Conservation (phyloP, 768 basidiomycete genomes). For the Suillus americanus region DNA sequence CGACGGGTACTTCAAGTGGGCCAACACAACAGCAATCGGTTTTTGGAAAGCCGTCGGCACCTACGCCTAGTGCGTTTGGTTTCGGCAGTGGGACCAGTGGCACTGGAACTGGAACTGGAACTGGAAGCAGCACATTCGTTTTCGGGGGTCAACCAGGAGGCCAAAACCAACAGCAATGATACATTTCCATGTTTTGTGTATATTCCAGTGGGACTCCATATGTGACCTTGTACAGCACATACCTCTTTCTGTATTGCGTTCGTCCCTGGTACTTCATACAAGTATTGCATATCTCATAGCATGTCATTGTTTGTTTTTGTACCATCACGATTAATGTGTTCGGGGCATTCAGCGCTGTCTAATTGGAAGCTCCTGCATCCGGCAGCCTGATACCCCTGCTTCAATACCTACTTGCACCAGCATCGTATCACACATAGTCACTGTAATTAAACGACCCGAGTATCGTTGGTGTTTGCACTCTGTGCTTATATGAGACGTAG, state of each 20-base stretch:
- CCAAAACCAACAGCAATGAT: conserved; percentile 34
- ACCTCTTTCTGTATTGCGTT: neutral
- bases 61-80: conserved; percentile 31
- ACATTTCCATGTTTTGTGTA: neutral
- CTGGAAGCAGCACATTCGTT: conserved; percentile 10
- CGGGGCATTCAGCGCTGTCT: neutral
- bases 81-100: conserved; percentile 32
- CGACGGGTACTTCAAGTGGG: conserved; percentile 4
- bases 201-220: neutral
- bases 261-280: neutral
- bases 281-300: neutral
- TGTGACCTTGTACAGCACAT: neutral
- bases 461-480: neutral
- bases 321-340: neutral
- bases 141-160: conserved; percentile 16
- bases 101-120: neutral
- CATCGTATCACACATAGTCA: neutral
- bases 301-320: conserved; percentile 1
- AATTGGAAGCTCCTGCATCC: neutral
- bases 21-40: conserved; percentile 16
- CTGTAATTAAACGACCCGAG: neutral
- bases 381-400: neutral
- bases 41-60: conserved; percentile 27
- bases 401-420: neutral
- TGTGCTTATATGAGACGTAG: neutral